Conservation (phyloP, 257 asterid species). For the Avicennia marina region DNA sequence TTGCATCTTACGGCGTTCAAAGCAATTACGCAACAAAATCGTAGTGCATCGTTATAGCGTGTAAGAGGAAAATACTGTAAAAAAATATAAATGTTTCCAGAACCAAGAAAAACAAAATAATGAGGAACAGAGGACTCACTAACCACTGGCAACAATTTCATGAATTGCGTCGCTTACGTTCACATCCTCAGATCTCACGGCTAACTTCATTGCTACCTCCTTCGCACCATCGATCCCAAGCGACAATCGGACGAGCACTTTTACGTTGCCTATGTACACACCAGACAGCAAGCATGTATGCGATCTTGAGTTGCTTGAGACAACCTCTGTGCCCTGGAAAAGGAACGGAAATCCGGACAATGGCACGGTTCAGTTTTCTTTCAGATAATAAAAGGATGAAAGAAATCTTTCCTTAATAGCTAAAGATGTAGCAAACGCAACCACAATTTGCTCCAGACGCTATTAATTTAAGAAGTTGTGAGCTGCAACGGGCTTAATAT, state of each 20-base stretch:
- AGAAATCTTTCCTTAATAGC: constrained; percentile 11
- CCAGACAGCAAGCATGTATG: constrained; percentile 92
- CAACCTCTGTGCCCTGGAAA: constrained; percentile 86
- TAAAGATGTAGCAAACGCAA: no score
- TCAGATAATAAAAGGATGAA: no score
- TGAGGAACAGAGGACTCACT: constrained; percentile 20
- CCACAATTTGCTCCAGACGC: no score
- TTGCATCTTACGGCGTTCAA: constrained; percentile 6
- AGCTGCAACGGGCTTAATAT: no score
- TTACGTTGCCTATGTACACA: constrained; percentile 78
- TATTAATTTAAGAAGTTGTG: no score
- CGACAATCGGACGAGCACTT: constrained; percentile 87
- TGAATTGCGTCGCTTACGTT: constrained; percentile 84
- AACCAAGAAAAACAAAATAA: constrained; percentile 3
- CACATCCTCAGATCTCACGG: constrained; percentile 86
- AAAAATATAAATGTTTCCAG: no score
- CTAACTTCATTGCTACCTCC: constrained; percentile 97
- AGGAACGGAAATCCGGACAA: no score
- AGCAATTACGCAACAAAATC: constrained; percentile 23
- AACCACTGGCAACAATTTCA: constrained; percentile 95
- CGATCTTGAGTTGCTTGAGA: constrained; percentile 80
- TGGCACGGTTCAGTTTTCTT: no score
- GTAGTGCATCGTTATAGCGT: no score
- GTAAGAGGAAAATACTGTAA: no score
- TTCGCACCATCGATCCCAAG: constrained; percentile 78